These are phyloP conservation scores for Fraxinus platypoda DNA, from an alignment of 305 asterid species.

Conservation along the genomic window DNA sequence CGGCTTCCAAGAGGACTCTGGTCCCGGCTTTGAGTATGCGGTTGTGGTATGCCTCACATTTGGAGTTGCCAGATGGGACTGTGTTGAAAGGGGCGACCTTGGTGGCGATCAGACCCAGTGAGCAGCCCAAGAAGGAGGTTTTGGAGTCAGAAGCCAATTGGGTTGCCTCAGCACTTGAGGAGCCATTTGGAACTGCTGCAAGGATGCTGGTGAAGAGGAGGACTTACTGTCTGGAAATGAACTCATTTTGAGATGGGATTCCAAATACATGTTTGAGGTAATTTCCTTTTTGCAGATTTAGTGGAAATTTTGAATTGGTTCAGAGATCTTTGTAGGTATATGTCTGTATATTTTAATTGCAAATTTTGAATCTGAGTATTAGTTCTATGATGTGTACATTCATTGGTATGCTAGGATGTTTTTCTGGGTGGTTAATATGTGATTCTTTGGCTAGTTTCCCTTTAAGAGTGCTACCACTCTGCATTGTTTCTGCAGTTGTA, in stretches of 20 bases:
- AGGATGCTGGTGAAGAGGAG: conserved; percentile 59
- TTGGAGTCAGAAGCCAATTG: conserved; percentile 35
- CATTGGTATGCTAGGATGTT: background rate
- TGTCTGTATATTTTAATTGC: background rate
- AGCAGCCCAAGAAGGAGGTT: conserved; percentile 43
- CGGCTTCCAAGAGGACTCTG: conserved; percentile 68
- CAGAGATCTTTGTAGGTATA: background rate
- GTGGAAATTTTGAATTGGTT: conserved; percentile 16
- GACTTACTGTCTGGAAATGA: conserved; percentile 72
- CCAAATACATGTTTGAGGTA: conserved; percentile 33
- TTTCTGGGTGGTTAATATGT: background rate
- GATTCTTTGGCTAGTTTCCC: background rate
- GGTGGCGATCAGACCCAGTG: conserved; percentile 58
- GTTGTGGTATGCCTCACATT: conserved; percentile 42
- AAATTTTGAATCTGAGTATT: background rate
- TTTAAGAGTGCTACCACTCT: background rate
- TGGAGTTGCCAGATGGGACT: conserved; percentile 49
- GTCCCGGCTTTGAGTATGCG: conserved; percentile 52
- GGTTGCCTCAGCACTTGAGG: conserved; percentile 42
- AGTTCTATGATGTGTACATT: background rate
- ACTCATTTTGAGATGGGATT: conserved; percentile 51
- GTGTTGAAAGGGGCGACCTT: conserved; percentile 50
- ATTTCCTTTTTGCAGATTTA: background rate
- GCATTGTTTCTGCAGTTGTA: background rate
- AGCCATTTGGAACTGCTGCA: conserved; percentile 32